Conservation (phyloP, 1,284 basidiomycete genomes). For the Papiliotrema laurentii region DNA sequence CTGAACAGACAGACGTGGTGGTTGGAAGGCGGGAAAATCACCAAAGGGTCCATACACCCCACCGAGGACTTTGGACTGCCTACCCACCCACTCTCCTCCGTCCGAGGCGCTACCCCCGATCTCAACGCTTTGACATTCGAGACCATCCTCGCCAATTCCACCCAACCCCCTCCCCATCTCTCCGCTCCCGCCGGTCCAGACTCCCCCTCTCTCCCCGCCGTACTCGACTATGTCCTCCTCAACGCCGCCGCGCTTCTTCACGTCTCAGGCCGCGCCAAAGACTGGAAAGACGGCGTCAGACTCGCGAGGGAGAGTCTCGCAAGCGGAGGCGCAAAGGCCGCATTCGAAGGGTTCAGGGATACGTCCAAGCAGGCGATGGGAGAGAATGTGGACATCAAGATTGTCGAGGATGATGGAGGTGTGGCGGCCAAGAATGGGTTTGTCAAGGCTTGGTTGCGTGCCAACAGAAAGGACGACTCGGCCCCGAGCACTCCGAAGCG, state of each 20-base stretch:
- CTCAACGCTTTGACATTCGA: constrained; percentile 58
- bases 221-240: constrained; percentile 76
- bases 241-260: constrained; percentile 79
- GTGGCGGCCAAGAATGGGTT: constrained; percentile 47
- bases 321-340: constrained; percentile 69
- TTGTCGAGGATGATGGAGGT: constrained; percentile 48
- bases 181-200: constrained; percentile 49
- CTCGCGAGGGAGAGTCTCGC: constrained; percentile 68
- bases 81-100: constrained; percentile 62
- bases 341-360: constrained; percentile 58
- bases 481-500: not conserved
- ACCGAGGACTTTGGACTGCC: constrained; percentile 64
- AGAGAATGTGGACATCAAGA: constrained; percentile 29
- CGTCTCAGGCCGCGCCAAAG: constrained; percentile 65
- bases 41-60: constrained; percentile 47
- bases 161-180: constrained; percentile 37
- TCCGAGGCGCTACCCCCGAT: constrained; percentile 65
- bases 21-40: constrained; percentile 48
- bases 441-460: constrained; percentile 43
- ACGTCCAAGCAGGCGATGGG: constrained; percentile 46
- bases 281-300: constrained; percentile 67
- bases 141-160: constrained; percentile 50
- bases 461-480: constrained; percentile 8
- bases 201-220: constrained; percentile 53
- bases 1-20: constrained; percentile 49